Evolutionary conservation across 1,284 basidiomycete species (phyloP), one percentile per base, ranked within the genome.

Genomic region (Sporisorium exsertum): DNA sequence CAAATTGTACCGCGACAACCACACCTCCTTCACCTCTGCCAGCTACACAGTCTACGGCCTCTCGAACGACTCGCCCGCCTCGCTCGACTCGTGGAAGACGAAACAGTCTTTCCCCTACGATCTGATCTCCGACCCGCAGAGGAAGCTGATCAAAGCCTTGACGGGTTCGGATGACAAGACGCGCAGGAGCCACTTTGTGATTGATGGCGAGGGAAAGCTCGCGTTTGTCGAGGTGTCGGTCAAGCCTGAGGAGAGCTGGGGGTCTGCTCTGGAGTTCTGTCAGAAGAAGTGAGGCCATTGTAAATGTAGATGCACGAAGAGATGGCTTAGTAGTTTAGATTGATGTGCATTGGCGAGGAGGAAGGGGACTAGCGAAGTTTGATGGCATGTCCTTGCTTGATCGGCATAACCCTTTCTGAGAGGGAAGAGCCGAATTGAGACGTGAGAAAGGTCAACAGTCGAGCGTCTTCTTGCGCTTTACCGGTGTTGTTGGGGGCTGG

Each of bases 51-150:
- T 97, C 45, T 95, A 93, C 85, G 94, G 94, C 68, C 87, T 97
- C 67, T 94, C 93, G 79, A 91, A 91, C 24, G 95, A 97, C 86
- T 88, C 89, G n/a, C 90, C 93, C 0, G 83, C 88, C 7, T 91
- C 92, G 4, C 93, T 95, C 40, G 89, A 72, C 5, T 65, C 32
- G 20, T 81, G 65, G 77, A 86, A 84, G 58, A 79, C 77, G 29
- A 87, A 88, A 91, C 93, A 94, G 87, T 87, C 89, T 58, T 89
- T 97, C 22, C 93, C 91, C 15, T 98, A 95, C 86, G 89, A 90
- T 5, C 88, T 97, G 6, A 88, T 98, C 49, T 95, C 92, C 9
- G 95, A 98, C 85, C 93, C 92, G 22, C 90, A 94, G 82, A 90
- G 92, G 45, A 85, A 88, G 42, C 88, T 97, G 37, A 94, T 97